Percentiles rank a stretch among this genome's conserved stretches.
phyloP scores from a whole-genome alignment of 495 filamentous ascomycete species.

The Penicillium atrosanguineum region DNA sequence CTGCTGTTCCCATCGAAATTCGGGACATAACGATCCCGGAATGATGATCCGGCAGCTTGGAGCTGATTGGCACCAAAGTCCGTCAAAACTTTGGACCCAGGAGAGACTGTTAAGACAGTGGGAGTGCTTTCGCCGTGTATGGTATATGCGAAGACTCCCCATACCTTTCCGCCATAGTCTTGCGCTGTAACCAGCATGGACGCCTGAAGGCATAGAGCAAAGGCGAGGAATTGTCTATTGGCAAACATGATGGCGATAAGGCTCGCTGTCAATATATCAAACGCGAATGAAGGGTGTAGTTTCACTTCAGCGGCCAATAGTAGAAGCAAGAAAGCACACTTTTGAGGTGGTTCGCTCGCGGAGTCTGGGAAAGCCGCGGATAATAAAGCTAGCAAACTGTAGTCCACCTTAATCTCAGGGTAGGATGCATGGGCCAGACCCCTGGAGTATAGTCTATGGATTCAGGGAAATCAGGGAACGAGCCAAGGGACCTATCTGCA shows the following conservation, averaged over 20 bases:
- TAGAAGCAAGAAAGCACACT: neutral
- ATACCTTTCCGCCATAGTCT: constrained; percentile 52
- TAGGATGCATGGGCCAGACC: constrained; percentile 15
- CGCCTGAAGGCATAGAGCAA: constrained; percentile 15
- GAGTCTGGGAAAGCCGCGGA: neutral
- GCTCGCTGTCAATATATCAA: neutral
- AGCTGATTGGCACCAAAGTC: constrained; percentile 66
- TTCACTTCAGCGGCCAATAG: neutral
- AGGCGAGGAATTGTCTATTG: constrained; percentile 1
- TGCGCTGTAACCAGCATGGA: constrained; percentile 21
- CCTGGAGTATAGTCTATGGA: constrained; percentile 7
- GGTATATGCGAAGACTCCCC: constrained; percentile 68
- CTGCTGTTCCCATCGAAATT: constrained; percentile 29
- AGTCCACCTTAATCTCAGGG: neutral
- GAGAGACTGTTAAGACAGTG: constrained; percentile 39
- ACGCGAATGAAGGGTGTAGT: neutral
- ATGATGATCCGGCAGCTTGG: constrained; percentile 58
- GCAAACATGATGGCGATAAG: constrained; percentile 15
- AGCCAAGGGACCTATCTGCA: constrained; percentile 3
- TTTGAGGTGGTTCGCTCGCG: neutral
- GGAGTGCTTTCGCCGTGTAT: constrained; percentile 73
- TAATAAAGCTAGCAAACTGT: constrained; percentile 2
- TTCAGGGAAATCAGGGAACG: constrained; percentile 10
- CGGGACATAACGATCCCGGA: constrained; percentile 58
- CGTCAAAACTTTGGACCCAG: constrained; percentile 51